Evolutionary conservation across 345 rosid genomes (phyloP), one percentile per base, ranked within the genome.

Genomic region (Salix udensis): DNA sequence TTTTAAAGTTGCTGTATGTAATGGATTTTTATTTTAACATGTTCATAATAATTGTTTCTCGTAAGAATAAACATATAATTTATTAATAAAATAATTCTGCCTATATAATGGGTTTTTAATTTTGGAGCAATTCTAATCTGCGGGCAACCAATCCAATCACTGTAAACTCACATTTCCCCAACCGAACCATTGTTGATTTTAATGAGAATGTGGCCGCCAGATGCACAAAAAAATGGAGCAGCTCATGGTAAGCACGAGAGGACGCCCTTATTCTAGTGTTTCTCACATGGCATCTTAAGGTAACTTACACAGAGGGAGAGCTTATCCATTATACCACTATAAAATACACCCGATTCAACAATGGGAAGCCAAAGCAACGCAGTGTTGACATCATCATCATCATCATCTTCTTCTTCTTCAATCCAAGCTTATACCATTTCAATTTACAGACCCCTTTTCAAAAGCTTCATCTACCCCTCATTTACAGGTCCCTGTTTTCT

Each of bases 281-380:
- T 42, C 16, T 42, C 7, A 10, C 9, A 4, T 70, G 26, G 30
- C 42, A n/a, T 8, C 36, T 19, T 55, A 64, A 40, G 52, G 18
- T 40, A 65, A 65, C n/a, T 23, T 34, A 6, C 9, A n/a, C 42
- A n/a, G 16, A 26, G 12, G 36, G 11, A 30, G 77, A 75, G 80
- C 86, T 85, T 85, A 83, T 87, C 88, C 85, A 75, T 58, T 74
- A 66, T 85, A 72, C 44, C 67, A 75, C 68, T 81, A 81, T 74
- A 85, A 81, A 69, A 19, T 44, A 64, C 18, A 46, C 5, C 24
- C 18, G 34, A 55, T 67, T 40, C 67, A 14, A 40, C 69, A 16
- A 71, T 26, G 24, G 48, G 50, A 72, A 16, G 70, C 34, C 74
- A 40, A 74, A 12, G 13, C 44, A 40, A 40, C 10, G 44, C 44